phyloP scores from a whole-genome alignment of 768 basidiomycete species.

The Cantharellus cinnabarinus region DNA sequence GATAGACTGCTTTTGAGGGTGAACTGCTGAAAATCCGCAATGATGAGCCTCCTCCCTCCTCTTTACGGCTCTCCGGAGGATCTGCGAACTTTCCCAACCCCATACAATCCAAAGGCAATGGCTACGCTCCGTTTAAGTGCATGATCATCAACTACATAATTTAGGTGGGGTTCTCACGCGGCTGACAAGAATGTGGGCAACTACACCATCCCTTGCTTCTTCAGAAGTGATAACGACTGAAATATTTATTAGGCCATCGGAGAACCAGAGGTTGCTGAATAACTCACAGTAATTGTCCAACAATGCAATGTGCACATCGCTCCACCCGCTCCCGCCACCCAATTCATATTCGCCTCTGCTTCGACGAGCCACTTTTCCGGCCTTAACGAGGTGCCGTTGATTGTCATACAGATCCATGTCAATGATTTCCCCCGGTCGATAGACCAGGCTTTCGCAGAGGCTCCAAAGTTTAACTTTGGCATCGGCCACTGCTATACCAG shows the following conservation, averaged over 20 bases:
- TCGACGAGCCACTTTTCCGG: slow-evolving; percentile 40
- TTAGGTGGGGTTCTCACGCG: slow-evolving; percentile 27
- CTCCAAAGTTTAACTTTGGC: slow-evolving; percentile 76
- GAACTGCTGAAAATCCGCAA: slow-evolving; percentile 32
- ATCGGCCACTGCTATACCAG: slow-evolving; percentile 81
- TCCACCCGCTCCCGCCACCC: slow-evolving; percentile 34
- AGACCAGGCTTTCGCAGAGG: slow-evolving; percentile 53
- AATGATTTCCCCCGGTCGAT: slow-evolving; percentile 62
- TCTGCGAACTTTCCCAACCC: slow-evolving; percentile 43
- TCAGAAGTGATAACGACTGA: slow-evolving; percentile 5
- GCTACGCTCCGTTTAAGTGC: slow-evolving; percentile 23
- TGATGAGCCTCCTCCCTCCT: slow-evolving; percentile 28
- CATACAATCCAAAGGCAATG: slow-evolving; percentile 62
- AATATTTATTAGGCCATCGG: neutral
- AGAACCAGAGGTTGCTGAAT: neutral
- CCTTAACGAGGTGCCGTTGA: slow-evolving; percentile 47
- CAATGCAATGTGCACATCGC: slow-evolving; percentile 40
- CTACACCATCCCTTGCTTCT: slow-evolving; percentile 12
- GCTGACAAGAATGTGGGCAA: slow-evolving; percentile 32
- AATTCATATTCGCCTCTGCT: slow-evolving; percentile 43
- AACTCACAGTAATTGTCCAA: slow-evolving; percentile 58
- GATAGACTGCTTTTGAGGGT: slow-evolving; percentile 30
- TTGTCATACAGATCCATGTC: slow-evolving; percentile 70
- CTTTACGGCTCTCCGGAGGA: slow-evolving; percentile 41
- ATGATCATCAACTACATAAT: slow-evolving; percentile 1